Evolutionary conservation across 495 filamentous ascomycete species (phyloP), one percentile per base, ranked within the genome.

Genomic region (Delitschia confertaspora): DNA sequence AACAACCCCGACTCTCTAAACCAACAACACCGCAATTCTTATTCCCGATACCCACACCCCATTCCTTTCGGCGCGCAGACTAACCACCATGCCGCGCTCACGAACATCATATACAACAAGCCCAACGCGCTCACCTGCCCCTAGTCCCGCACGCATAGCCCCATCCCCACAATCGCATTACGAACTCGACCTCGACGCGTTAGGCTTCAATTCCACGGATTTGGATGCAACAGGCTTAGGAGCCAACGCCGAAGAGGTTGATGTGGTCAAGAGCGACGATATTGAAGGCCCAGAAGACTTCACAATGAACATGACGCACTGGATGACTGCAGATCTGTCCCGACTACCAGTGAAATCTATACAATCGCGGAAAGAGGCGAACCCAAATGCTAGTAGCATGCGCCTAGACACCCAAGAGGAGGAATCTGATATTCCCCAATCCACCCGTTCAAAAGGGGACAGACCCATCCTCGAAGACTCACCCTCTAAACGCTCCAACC

Each of bases 261-360:
- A 56, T 33, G 36, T 39, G 1, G 42, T 56, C 14, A 40, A 49
- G 4, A 51, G 38, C 25, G 59, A 60, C 33, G 60, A 65, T 30
- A 60, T 65, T 33, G 62, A 60, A 29, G 62, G 62, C 20, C 62
- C 62, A 6, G 58, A 57, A 41, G 62, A 65, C 46, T 65, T 65
- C 40, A 65, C 62, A 8, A 40, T 51, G 42, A 63, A 65, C 42
- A 59, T 65, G 56, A 57, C 47, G 6, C 47, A 42, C 29, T 65
- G 58, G 58, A 63, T 65, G 60, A 42, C 43, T 2, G 33, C 51
- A 3, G 45, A 49, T 10, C 37, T 55, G 3, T 42, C 45, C 14
- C n/a, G n/a, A n/a, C 30, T 43, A 4, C 19, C 45, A 22, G 26
- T 25, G 22, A 11, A 29, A 19, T 33, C 45, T 22, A 45, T 51